These are phyloP conservation scores for Eucalyptus marginata DNA, from an alignment of 345 rosid species.

Conservation along the genomic window DNA sequence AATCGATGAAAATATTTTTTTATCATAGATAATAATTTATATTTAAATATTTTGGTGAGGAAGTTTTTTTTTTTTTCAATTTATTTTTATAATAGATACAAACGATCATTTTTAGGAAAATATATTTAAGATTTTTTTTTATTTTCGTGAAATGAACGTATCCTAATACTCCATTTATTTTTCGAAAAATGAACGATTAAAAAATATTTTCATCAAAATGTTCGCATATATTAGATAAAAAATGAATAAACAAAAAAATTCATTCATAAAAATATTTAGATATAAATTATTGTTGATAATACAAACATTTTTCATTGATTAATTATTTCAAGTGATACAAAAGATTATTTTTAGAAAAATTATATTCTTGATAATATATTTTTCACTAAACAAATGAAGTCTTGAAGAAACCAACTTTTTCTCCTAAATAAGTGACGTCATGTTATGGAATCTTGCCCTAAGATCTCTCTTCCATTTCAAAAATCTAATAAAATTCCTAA, in stretches of 20 bases:
- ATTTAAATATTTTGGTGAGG: too few relatives aligned
- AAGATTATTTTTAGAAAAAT: accelerated
- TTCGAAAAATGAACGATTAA: accelerated
- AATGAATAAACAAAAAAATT: too few relatives aligned
- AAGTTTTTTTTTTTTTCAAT: too few relatives aligned
- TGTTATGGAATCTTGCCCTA: neutral
- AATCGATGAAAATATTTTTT: accelerated
- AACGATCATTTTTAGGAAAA: accelerated
- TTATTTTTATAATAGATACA: accelerated
- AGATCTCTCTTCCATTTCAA: neutral
- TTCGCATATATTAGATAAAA: too few relatives aligned
- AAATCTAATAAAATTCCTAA: too few relatives aligned
- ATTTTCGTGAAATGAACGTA: accelerated
- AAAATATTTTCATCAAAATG: too few relatives aligned
- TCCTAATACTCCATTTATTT: accelerated
- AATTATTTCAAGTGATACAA: neutral
- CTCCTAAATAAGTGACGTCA: neutral
- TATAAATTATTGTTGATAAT: neutral
- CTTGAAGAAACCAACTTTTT: neutral
- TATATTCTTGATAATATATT: neutral
- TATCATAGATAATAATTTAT: too few relatives aligned
- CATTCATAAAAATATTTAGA: too few relatives aligned
- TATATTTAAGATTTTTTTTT: too few relatives aligned
- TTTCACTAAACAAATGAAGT: neutral
- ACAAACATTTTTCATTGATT: accelerated